Percentiles rank a stretch among this genome's conserved stretches.
Conservation (phyloP, 257 asterid species). For the Salvia rosmarinus region DNA sequence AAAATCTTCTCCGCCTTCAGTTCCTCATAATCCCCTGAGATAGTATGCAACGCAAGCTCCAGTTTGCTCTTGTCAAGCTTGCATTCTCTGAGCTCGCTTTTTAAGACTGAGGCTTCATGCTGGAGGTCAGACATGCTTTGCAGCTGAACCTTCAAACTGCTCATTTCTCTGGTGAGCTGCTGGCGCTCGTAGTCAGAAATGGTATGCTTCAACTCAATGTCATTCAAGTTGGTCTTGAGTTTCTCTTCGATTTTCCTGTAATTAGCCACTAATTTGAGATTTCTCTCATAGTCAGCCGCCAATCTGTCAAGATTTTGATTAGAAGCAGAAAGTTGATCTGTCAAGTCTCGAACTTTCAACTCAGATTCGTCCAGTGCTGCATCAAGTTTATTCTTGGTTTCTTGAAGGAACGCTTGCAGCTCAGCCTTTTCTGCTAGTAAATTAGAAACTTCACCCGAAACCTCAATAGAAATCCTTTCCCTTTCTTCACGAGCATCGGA, state of each 20-base stretch:
- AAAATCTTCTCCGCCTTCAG: conserved; percentile 59
- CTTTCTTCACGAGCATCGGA: conserved; percentile 44
- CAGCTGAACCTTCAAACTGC: conserved; percentile 53
- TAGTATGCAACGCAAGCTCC: conserved; percentile 44
- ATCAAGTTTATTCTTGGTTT: conserved; percentile 42
- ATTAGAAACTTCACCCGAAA: conserved; percentile 46
- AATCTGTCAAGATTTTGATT: conserved; percentile 41
- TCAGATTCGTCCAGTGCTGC: conserved; percentile 43
- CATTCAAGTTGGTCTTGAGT: conserved; percentile 59
- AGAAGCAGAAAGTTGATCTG: conserved; percentile 45
- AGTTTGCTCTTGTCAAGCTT: conserved; percentile 51
- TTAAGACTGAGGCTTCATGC: conserved; percentile 53
- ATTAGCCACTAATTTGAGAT: conserved; percentile 48
- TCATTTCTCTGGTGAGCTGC: conserved; percentile 59
- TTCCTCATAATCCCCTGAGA: conserved; percentile 53
- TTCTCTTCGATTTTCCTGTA: conserved; percentile 66
- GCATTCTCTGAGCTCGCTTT: conserved; percentile 48
- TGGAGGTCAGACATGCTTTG: conserved; percentile 56
- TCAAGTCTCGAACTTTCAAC: conserved; percentile 46
- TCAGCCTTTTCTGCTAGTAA: conserved; percentile 48
- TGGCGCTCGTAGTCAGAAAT: conserved; percentile 67
- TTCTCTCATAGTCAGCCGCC: conserved; percentile 55
- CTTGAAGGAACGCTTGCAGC: conserved; percentile 54
- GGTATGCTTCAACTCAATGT: conserved; percentile 75
- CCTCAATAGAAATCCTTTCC: conserved; percentile 46